These are phyloP conservation scores for Pseudomassariella vexata DNA, from an alignment of 2,329 filamentous ascomycete genomes.

Conservation along the genomic window DNA sequence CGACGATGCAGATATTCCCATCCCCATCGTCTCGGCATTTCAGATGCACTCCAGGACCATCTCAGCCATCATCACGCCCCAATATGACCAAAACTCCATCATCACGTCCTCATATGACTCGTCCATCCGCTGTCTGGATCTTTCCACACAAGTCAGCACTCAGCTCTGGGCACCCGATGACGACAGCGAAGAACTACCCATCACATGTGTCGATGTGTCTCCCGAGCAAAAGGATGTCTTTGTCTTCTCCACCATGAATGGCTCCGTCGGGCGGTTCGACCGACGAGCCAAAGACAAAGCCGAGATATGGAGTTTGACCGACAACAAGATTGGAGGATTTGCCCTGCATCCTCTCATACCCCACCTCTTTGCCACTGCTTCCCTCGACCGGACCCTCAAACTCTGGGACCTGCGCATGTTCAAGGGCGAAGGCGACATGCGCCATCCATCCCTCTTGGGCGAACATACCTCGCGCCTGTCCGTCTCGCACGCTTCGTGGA, in stretches of 20 bases:
- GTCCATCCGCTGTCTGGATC: slow-evolving; percentile 79
- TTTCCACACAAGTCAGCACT: slow-evolving; percentile 71
- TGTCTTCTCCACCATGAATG: slow-evolving; percentile 83
- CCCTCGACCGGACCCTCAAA: slow-evolving; percentile 80
- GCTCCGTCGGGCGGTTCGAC: slow-evolving; percentile 76
- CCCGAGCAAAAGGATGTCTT: slow-evolving; percentile 64
- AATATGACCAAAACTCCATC: slow-evolving; percentile 65
- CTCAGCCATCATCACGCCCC: slow-evolving; percentile 73
- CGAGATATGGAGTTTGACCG: slow-evolving; percentile 69
- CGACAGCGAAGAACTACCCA: slow-evolving; percentile 64
- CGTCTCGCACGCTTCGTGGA: slow-evolving; percentile 91
- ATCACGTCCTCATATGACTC: slow-evolving; percentile 91
- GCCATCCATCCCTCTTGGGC: slow-evolving; percentile 65
- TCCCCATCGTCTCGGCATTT: slow-evolving; percentile 80
- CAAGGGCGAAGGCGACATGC: slow-evolving; percentile 51
- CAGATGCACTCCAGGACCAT: slow-evolving; percentile 90
- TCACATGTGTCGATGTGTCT: slow-evolving; percentile 81
- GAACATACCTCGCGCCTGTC: slow-evolving; percentile 79
- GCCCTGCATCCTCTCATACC: slow-evolving; percentile 73
- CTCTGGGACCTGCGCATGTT: slow-evolving; percentile 84
- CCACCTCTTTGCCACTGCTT: slow-evolving; percentile 82
- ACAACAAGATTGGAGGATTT: slow-evolving; percentile 96
- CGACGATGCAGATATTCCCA: slow-evolving; percentile 54
- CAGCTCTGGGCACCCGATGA: slow-evolving; percentile 76
- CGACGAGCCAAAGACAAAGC: slow-evolving; percentile 54